Conservation (phyloP, 1,284 basidiomycete genomes). For the Ganoderma lucidum region DNA sequence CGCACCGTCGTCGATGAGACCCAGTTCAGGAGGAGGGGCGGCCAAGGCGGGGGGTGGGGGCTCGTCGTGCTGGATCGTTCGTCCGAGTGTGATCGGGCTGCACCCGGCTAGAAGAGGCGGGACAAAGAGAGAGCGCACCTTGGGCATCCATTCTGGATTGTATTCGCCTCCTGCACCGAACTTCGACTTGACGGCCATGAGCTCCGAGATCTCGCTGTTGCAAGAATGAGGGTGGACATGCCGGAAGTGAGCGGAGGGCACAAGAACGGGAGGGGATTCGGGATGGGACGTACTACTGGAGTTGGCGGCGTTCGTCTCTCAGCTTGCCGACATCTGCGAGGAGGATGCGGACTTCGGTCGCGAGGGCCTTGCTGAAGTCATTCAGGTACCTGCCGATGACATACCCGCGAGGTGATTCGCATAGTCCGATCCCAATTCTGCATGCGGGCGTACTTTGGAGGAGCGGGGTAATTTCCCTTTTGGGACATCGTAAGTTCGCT, state of each 20-base stretch:
- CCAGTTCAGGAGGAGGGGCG: conserved; percentile 42
- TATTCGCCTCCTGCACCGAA: conserved; percentile 76
- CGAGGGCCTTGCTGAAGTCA: conserved; percentile 58
- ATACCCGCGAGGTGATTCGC: conserved; percentile 19
- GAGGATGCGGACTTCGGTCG: conserved; percentile 47
- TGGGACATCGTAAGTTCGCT: conserved; percentile 29
- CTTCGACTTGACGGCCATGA: conserved; percentile 80
- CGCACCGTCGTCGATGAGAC: conserved; percentile 45
- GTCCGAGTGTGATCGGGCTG: conserved; percentile 10
- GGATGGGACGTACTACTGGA: conserved; percentile 66
- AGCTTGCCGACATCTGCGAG: conserved; percentile 79
- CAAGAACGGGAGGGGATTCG: conserved; percentile 2
- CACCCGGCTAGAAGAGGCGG: background rate
- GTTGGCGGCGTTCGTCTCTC: conserved; percentile 71
- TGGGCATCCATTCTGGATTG: conserved; percentile 69
- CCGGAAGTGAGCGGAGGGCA: background rate
- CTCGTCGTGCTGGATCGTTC: conserved; percentile 27
- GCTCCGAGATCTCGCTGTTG: conserved; percentile 75
- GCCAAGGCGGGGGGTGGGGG: conserved; percentile 32
- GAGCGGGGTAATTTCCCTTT: conserved; percentile 34
- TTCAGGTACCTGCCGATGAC: conserved; percentile 55
- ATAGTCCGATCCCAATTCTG: conserved; percentile 14
- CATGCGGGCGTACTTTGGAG: conserved; percentile 32
- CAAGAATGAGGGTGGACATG: background rate
- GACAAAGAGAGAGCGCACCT: conserved; percentile 42